Evolutionary conservation across 495 filamentous ascomycete genomes (phyloP), one percentile per base, ranked within the genome.

Genomic region (Hyaloscypha finlandica): DNA sequence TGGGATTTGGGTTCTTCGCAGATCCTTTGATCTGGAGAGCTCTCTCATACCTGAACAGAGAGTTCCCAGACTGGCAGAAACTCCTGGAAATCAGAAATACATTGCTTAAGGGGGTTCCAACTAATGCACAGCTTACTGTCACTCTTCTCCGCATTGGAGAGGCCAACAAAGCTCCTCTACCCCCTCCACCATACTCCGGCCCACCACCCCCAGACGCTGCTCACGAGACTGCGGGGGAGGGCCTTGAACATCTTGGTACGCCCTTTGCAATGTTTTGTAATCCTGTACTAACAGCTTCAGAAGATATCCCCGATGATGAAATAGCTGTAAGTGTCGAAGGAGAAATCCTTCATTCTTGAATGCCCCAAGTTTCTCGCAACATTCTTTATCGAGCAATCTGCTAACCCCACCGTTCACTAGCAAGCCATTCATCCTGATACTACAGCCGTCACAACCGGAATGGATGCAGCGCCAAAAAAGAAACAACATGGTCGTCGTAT

Each of bases 81-180:
- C 73, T 88, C 4, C 79, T 95, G 22, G 65, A 72, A 32, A 45
- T 76, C 31, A 71, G 66, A 59, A 92, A 89, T 71, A 91, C 89
- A 5, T 69, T 96, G 3, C 86, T 97, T 60, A 89, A 90, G 72
- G 91, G 90, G n/a, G 86, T 93, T 45, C 93, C 93, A 0, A 96
- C 93, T 4, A 95, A 96, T 73, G 92, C 92, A 20, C 93, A 96
- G 70, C 81, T 97, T 16, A 91, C 92, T 0, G 76, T 97, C 55
- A 96, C 93, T 4, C 84, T 96, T 14, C 89, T 97, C 31, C 90
- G 93, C 45, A 88, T 94, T 62, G 92, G 92, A 60, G 93, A 96
- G 78, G 88, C 87, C 22, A 94, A 93, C 76, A 88, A 90, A 61
- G 85, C 91, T 0, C 92, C 93, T 0, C 76, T 96, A 0, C 91